Base-by-base conservation (phyloP, 2,329 filamentous ascomycete genomes). In the Aspergillus sergii region DNA sequence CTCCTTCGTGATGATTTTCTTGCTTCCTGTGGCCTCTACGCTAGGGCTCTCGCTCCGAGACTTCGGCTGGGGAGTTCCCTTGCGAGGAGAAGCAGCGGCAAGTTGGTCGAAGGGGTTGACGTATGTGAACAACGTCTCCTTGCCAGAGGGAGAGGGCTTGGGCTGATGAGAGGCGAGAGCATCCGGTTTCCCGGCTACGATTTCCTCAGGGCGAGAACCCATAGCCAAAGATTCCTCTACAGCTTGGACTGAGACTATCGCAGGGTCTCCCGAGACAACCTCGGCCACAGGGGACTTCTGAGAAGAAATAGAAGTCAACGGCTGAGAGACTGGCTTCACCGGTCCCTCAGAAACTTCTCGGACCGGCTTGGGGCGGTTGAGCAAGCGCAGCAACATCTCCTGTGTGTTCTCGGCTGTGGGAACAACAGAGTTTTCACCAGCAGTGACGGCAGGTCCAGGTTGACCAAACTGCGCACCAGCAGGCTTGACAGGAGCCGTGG, bases 331-430 rank as follows among this genome's bases (percentile, higher is more conserved):
- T 39, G 71, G 56, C 51, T 68, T 69, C 34, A 66, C 60, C 12
- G 66, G 54, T 21, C 66, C 66, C 16, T 78, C 64, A 1, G 67
- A 59, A 34, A 69, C 71, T 71, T 76, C 60, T 32, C 70, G 65
- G 14, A 64, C 68, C 34, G 73, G 67, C 53, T 76, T 93, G 58
- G 91, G 89, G 56, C 91, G 89, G 73, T 93, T 95, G 67, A 99
- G 85, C 63, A 98, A 84, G 71, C 92, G 91, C 66, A 98, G 87
- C 55, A 99, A 84, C 73, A 95, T 91, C 67, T 94, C 89, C 77
- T 96, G 91, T 5, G 93, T 92, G 76, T 93, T 90, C 54, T 88
- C 84, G 78, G 81, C 79, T 84, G 86, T 45, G 54, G 73, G 71
- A 39, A 72, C 63, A 51, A 71, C 62, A 23, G 69, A 56, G 50